phyloP scores from a whole-genome alignment of 176 grass and related monocot genomes.

The Miscanthus lutarioriparius region DNA sequence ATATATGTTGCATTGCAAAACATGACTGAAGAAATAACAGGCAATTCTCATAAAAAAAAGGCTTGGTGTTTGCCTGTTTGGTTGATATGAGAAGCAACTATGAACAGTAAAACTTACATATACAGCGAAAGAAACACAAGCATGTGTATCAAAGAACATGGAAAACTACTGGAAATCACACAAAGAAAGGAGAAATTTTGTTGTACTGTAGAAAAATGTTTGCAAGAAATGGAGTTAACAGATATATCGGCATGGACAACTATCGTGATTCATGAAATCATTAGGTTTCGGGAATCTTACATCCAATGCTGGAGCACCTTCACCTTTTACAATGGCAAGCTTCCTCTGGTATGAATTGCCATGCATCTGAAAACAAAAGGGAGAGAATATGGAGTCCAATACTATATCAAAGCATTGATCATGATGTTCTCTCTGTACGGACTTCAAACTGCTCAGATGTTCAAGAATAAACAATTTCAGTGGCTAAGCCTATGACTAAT shows the following conservation, averaged over 20 bases:
- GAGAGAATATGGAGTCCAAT: neutral
- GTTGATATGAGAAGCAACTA: conserved; percentile 16
- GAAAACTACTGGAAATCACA: conserved; percentile 4
- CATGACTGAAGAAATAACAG: conserved; percentile 6
- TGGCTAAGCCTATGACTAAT: conserved; percentile 14
- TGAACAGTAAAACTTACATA: conserved; percentile 6
- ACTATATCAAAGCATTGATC: neutral
- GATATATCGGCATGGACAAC: neutral
- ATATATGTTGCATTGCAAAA: conserved; percentile 8
- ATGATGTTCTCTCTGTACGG: conserved; percentile 6
- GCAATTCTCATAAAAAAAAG: neutral
- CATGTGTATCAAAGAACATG: neutral
- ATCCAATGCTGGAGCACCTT: conserved; percentile 61
- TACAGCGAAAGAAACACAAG: conserved; percentile 2
- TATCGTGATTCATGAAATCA: conserved; percentile 15
- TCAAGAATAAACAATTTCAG: conserved; percentile 21
- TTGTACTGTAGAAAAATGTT: conserved; percentile 2
- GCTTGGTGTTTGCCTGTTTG: conserved; percentile 3
- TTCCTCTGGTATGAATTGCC: conserved; percentile 95
- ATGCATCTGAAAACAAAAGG: conserved; percentile 63
- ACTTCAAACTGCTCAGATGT: conserved; percentile 17
- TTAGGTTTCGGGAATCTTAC: conserved; percentile 46
- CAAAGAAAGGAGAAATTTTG: neutral
- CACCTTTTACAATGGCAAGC: conserved; percentile 75
- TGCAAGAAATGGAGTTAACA: conserved; percentile 18